Evolutionary conservation across 2,329 filamentous ascomycete genomes (phyloP).

Genomic region (Venturia aucupariae): DNA sequence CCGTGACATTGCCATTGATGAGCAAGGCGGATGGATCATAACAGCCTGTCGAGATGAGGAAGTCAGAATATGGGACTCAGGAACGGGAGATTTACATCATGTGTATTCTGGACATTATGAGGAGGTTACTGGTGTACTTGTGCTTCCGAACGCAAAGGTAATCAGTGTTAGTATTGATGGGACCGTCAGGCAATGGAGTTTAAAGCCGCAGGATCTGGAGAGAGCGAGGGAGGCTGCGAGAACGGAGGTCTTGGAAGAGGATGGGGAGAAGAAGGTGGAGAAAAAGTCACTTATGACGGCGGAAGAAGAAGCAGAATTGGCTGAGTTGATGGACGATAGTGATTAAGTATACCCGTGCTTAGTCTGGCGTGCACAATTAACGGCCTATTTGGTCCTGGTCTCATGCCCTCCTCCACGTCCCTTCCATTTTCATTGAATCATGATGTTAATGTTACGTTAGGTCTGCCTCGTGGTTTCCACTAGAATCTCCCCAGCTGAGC

Average conservation of each 20-base stretch:
- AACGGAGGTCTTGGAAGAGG: constrained; percentile 35
- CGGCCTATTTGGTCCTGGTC: background rate
- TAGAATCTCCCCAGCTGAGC: background rate
- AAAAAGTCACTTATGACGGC: constrained; percentile 55
- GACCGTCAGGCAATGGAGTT: constrained; percentile 75
- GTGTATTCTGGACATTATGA: constrained; percentile 79
- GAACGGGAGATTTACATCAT: constrained; percentile 62
- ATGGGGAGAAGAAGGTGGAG: constrained; percentile 37
- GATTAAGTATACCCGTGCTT: constrained; percentile 33
- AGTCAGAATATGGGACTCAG: constrained; percentile 76
- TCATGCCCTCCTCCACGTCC: background rate
- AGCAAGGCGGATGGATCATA: constrained; percentile 65
- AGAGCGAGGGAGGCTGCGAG: constrained; percentile 43
- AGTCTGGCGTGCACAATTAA: background rate
- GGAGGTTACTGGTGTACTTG: constrained; percentile 73
- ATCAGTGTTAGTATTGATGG: constrained; percentile 85
- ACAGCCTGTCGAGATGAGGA: constrained; percentile 90
- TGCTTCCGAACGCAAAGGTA: constrained; percentile 46
- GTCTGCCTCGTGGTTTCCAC: background rate
- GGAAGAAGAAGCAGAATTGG: constrained; percentile 88
- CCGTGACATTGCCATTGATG: constrained; percentile 62
- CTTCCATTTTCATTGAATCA: background rate
- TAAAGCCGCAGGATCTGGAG: constrained; percentile 53
- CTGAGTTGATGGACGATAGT: constrained; percentile 76
- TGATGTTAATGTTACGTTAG: background rate